phyloP scores from a whole-genome alignment of 2,329 filamentous ascomycete genomes.

The Ophiocordyceps robertsii region DNA sequence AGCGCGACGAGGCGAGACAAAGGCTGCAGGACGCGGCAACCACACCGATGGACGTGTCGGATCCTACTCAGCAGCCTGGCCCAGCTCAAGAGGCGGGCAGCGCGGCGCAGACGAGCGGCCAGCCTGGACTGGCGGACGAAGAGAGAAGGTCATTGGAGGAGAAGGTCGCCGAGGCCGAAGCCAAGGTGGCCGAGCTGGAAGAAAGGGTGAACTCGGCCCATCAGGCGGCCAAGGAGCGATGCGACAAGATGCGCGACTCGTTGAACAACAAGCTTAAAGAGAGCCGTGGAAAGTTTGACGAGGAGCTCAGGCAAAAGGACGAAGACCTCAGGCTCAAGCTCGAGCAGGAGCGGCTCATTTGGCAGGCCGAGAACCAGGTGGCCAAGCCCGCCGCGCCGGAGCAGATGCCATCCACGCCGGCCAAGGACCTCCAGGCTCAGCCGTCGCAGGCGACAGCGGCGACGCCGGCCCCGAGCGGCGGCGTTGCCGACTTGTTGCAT shows the following conservation, averaged over 20 bases:
- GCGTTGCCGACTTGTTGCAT: constrained; percentile 27
- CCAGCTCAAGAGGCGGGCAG: neutral
- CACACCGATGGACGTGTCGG: constrained; percentile 3
- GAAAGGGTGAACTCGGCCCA: constrained; percentile 47
- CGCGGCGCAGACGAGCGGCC: constrained; percentile 6
- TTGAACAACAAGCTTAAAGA: constrained; percentile 61
- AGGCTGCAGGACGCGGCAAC: constrained; percentile 19
- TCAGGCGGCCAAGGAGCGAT: constrained; percentile 47
- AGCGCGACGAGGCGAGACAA: constrained; percentile 47
- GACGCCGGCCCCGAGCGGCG: constrained; percentile 2
- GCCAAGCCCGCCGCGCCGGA: constrained; percentile 10
- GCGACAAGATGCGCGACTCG: constrained; percentile 54
- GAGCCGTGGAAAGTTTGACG: constrained; percentile 37
- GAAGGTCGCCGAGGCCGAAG: constrained; percentile 45
- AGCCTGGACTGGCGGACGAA: constrained; percentile 32
- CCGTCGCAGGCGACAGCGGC: constrained; percentile 21
- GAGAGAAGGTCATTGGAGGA: constrained; percentile 49
- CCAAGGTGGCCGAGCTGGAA: constrained; percentile 51
- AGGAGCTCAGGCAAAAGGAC: constrained; percentile 38
- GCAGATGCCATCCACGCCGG: constrained; percentile 21
- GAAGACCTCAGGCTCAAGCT: constrained; percentile 40
- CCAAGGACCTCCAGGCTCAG: constrained; percentile 15
- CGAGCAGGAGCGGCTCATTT: constrained; percentile 51
- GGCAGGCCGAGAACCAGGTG: constrained; percentile 37
- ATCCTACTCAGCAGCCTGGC: neutral